These are phyloP conservation scores for Cyberlindnera saturnus DNA, from an alignment of 805 yeast genomes.

Conservation along the genomic window DNA sequence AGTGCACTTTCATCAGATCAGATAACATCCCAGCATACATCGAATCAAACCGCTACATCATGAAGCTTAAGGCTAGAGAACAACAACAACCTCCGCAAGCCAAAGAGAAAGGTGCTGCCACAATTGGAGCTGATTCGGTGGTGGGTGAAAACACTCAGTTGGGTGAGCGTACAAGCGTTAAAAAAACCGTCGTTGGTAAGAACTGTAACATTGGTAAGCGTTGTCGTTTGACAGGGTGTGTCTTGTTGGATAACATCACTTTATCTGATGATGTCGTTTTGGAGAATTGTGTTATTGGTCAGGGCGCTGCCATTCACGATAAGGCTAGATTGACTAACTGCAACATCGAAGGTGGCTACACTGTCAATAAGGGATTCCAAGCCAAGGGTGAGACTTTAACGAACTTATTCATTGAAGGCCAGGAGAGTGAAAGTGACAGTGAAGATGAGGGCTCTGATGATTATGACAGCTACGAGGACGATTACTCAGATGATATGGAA, in stretches of 20 bases:
- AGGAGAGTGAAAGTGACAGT: slow-evolving; percentile 20
- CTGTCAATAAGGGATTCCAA: slow-evolving; percentile 48
- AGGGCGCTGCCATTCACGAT: slow-evolving; percentile 51
- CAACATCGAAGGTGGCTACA: slow-evolving; percentile 76
- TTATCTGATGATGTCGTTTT: slow-evolving; percentile 69
- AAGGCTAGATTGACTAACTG: slow-evolving; percentile 72
- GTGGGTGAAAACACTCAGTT: slow-evolving; percentile 63
- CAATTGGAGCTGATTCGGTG: slow-evolving; percentile 81
- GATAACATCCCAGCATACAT: slow-evolving; percentile 76
- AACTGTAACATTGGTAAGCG: slow-evolving; percentile 76
- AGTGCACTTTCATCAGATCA: slow-evolving; percentile 66
- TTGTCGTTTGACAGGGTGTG: slow-evolving; percentile 84
- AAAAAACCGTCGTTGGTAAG: slow-evolving; percentile 74
- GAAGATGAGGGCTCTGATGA: slow-evolving; percentile 35
- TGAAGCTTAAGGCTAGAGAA: slow-evolving; percentile 55
- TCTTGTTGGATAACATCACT: slow-evolving; percentile 62
- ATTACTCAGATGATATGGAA: slow-evolving; percentile 28
- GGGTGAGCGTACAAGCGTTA: slow-evolving; percentile 82
- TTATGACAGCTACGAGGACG: slow-evolving; percentile 18
- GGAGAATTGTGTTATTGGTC: slow-evolving; percentile 87
- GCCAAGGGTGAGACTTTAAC: slow-evolving; percentile 55
- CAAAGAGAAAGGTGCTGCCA: slow-evolving; percentile 48
- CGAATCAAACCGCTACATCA: slow-evolving; percentile 80
- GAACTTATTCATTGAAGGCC: slow-evolving; percentile 26
- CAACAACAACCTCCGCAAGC: slow-evolving; percentile 17